A percentile compares a stretch with the other conserved stretches of the same genome.
Conservation (phyloP, 768 basidiomycete species). For the Termitomyces sp. region DNA sequence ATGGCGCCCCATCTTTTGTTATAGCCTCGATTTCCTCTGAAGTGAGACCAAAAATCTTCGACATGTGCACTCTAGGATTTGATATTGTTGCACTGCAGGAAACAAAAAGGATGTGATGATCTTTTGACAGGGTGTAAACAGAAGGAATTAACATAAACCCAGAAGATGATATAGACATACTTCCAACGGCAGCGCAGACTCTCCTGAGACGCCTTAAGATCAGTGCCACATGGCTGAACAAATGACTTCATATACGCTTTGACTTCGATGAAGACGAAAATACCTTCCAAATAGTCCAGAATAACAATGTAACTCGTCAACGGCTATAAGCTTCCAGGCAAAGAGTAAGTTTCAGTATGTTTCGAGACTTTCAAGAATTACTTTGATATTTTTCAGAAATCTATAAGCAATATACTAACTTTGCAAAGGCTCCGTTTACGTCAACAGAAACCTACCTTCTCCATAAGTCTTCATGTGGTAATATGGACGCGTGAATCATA, state of each 20-base stretch:
- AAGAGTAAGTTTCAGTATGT: neutral
- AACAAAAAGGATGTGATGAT: conserved; percentile 55
- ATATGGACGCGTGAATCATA: conserved; percentile 78
- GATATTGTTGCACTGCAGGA: conserved; percentile 88
- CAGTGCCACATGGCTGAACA: conserved; percentile 68
- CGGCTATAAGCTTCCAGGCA: conserved; percentile 51
- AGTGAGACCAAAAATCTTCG: conserved; percentile 63
- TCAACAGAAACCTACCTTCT: conserved; percentile 49
- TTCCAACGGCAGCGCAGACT: conserved; percentile 72
- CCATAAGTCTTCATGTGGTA: conserved; percentile 85
- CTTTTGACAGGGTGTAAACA: conserved; percentile 26
- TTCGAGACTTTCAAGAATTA: conserved; percentile 4
- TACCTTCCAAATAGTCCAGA: conserved; percentile 76
- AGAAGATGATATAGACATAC: conserved; percentile 41
- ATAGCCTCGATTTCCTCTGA: conserved; percentile 59
- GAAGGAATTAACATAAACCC: neutral
- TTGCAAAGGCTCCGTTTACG: neutral
- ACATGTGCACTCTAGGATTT: conserved; percentile 74
- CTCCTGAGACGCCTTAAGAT: conserved; percentile 73
- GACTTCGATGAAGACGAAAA: neutral
- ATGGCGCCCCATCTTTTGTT: conserved; percentile 77
- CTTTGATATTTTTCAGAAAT: conserved; percentile 71
- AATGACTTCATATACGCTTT: neutral
- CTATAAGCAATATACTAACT: conserved; percentile 26
- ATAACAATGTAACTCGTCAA: conserved; percentile 89